phyloP scores from a whole-genome alignment of 1,139 yeast genomes.

The Eremothecium coryli region DNA sequence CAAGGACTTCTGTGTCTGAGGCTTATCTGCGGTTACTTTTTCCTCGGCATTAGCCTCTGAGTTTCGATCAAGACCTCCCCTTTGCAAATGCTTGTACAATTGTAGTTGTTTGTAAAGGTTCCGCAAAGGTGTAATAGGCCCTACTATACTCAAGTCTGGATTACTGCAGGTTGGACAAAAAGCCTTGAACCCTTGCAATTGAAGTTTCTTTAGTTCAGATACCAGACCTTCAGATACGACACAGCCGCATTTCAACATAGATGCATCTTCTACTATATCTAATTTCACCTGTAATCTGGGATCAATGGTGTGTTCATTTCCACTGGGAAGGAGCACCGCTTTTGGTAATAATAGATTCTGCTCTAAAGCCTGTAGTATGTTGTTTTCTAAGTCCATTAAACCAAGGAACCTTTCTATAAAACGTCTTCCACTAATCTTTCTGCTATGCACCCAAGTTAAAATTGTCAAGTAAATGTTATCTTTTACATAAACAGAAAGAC shows the following conservation, averaged over 20 bases:
- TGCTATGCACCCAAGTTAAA: no score
- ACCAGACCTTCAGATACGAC: constrained; percentile 44
- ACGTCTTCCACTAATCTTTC: no score
- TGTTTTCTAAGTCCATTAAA: no score
- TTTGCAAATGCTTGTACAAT: constrained; percentile 10
- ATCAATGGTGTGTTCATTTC: constrained; percentile 9
- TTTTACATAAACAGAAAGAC: no score
- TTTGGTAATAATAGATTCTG: constrained; percentile 23
- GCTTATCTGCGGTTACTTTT: neutral
- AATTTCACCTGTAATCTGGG: constrained; percentile 17
- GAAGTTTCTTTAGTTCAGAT: constrained; percentile 10
- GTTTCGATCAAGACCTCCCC: no score
- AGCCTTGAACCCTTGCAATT: constrained; percentile 10
- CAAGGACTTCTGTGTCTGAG: constrained; percentile 14
- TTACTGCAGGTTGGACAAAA: constrained; percentile 46
- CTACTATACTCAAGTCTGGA: constrained; percentile 33
- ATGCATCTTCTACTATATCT: constrained; percentile 36
- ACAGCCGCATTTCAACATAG: constrained; percentile 64
- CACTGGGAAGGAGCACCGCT: constrained; percentile 12
- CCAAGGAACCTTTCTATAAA: no score
- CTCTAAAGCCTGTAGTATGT: constrained; percentile 17
- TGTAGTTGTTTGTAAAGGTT: constrained; percentile 36
- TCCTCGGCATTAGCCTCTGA: no score
- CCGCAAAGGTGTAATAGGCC: constrained; percentile 44
- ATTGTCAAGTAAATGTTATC: no score